Evolutionary conservation across 371 early-diverging fungal species (phyloP).

Genomic region (Batkoa obscura): DNA sequence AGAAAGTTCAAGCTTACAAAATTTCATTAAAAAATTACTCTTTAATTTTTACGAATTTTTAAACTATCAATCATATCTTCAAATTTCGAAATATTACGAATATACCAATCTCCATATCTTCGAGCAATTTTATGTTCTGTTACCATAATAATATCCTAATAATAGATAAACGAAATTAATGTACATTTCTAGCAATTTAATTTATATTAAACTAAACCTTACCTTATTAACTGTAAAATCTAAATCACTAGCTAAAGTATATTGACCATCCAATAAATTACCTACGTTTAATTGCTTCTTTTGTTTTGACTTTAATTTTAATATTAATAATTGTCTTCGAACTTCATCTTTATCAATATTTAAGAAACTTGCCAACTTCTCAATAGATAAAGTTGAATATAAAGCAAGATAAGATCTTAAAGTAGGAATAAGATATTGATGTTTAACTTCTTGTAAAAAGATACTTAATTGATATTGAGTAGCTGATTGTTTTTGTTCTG

Average conservation of each 20-base stretch:
- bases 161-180: slow-evolving; percentile 3
- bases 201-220: background rate
- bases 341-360: slow-evolving; percentile 63
- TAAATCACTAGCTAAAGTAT: slow-evolving; percentile 57
- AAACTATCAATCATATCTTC: slow-evolving; percentile 16
- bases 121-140: slow-evolving; percentile 83
- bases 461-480: slow-evolving; percentile 46
- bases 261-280: slow-evolving; percentile 61
- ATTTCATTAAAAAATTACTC: too few relatives aligned
- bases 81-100: slow-evolving; percentile 77
- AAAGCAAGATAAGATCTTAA: slow-evolving; percentile 84
- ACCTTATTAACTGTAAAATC: slow-evolving; percentile 74
- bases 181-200: background rate
- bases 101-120: slow-evolving; percentile 87
- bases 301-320: slow-evolving; percentile 85
- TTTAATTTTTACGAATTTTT: background rate
- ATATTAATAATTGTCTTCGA: slow-evolving; percentile 62
- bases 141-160: slow-evolving; percentile 76
- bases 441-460: slow-evolving; percentile 64
- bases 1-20: too few relatives aligned
- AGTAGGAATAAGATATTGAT: slow-evolving; percentile 69
- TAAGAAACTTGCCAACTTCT: slow-evolving; percentile 73
- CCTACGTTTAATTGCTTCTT: slow-evolving; percentile 47
- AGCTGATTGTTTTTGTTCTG: slow-evolving; percentile 10
- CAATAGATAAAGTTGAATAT: slow-evolving; percentile 76